Conservation (phyloP, 495 filamentous ascomycete genomes). For the Podospora pseudocomata region DNA sequence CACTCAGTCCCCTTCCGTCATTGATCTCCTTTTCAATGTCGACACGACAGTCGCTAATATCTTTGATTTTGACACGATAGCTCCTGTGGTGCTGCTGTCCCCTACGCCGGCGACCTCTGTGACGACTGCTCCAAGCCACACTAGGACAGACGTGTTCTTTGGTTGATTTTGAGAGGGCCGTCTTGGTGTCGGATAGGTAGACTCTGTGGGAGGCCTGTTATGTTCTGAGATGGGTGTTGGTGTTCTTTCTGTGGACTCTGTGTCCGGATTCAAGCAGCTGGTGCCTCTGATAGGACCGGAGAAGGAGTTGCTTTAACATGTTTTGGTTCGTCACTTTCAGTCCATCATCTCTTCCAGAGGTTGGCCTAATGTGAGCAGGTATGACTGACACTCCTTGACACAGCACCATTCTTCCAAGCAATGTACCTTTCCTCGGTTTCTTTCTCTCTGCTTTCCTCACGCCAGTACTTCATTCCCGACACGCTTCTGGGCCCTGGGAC, state of each 20-base stretch:
- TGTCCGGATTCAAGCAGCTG: background rate
- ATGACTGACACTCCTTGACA: background rate
- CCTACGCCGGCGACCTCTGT: slow-evolving; percentile 9
- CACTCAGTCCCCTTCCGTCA: background rate
- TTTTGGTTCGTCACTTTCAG: background rate
- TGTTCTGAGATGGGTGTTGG: background rate
- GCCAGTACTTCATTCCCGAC: background rate
- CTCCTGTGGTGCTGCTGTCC: slow-evolving; percentile 5
- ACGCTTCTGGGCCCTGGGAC: background rate
- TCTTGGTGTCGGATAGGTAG: background rate
- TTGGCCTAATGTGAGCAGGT: background rate
- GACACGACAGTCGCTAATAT: background rate
- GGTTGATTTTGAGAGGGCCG: background rate
- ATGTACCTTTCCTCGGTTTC: background rate
- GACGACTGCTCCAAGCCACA: slow-evolving; percentile 2
- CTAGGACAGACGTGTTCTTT: background rate
- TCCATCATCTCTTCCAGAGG: background rate
- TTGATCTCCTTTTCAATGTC: background rate
- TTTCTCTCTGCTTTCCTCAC: background rate
- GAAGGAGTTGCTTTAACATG: background rate
- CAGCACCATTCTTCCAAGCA: background rate
- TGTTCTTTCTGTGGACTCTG: background rate
- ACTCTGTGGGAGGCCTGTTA: background rate
- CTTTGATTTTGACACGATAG: background rate
- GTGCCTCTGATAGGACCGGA: background rate